Percentiles rank a stretch among this genome's conserved stretches.
phyloP scores from a whole-genome alignment of 177 flowering plant genomes.

The Vitis hybrid region DNA sequence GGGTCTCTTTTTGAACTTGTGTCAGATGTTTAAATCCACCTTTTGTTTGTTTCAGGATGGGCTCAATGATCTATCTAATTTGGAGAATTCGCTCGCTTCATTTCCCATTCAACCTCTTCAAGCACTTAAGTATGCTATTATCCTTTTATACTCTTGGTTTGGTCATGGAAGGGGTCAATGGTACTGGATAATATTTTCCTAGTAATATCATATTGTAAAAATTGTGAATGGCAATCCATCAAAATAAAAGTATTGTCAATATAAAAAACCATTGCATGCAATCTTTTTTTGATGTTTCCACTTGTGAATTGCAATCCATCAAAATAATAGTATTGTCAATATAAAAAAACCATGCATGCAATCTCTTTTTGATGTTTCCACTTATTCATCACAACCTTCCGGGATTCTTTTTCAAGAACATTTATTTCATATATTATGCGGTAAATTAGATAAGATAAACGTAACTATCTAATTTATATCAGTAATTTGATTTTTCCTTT shows the following conservation, averaged over 20 bases:
- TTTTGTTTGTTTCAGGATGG: constrained; percentile 54
- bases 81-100: constrained; percentile 69
- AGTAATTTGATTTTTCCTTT: neutral
- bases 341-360: neutral
- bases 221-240: neutral
- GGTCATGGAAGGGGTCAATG: neutral
- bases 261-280: neutral
- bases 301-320: neutral
- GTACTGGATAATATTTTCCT: neutral
- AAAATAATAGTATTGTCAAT: neutral
- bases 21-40: neutral
- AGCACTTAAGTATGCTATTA: constrained; percentile 73
- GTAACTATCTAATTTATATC: too few relatives aligned
- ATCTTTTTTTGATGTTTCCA: neutral
- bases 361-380: neutral
- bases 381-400: neutral
- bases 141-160: neutral
- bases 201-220: neutral
- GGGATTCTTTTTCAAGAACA: neutral
- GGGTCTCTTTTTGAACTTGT: neutral
- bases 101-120: constrained; percentile 84
- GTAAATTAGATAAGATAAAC: too few relatives aligned
- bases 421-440: neutral
- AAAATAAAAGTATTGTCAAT: neutral
- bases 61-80: constrained; percentile 45